Evolutionary conservation across 495 filamentous ascomycete species (phyloP).

Genomic region (Coniosporium apollinis): DNA sequence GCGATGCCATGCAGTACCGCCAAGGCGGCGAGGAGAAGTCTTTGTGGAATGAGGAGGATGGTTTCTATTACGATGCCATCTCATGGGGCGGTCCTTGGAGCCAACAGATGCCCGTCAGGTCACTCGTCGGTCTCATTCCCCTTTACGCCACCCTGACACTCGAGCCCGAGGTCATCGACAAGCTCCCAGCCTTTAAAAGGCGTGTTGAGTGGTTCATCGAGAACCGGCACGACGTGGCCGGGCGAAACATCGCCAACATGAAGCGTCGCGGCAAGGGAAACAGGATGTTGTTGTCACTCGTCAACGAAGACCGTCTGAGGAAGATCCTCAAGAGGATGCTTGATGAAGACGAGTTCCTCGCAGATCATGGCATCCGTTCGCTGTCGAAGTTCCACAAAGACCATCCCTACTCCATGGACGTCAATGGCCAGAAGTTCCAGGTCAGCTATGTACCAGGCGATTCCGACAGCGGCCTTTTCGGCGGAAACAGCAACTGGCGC

Average conservation of each 20-base stretch:
- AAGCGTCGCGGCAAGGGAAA: slow-evolving; percentile 74
- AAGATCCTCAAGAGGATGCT: slow-evolving; percentile 84
- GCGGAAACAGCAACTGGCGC: slow-evolving; percentile 96
- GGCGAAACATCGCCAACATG: slow-evolving; percentile 87
- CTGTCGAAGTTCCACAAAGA: slow-evolving; percentile 87
- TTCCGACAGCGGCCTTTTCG: slow-evolving; percentile 84
- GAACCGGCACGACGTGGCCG: slow-evolving; percentile 66
- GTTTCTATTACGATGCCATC: slow-evolving; percentile 96
- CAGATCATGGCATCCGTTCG: slow-evolving; percentile 78
- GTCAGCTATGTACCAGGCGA: slow-evolving; percentile 87
- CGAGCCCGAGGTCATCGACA: slow-evolving; percentile 83
- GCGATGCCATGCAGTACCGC: slow-evolving; percentile 90
- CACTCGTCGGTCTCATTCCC: slow-evolving; percentile 83
- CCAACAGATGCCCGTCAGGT: slow-evolving; percentile 79
- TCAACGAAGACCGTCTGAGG: slow-evolving; percentile 72
- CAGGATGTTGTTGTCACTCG: slow-evolving; percentile 67
- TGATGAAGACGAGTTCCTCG: slow-evolving; percentile 84
- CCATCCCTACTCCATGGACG: slow-evolving; percentile 85
- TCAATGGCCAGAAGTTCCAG: slow-evolving; percentile 77
- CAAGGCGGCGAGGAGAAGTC: slow-evolving; percentile 63
- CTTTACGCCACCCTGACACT: slow-evolving; percentile 82
- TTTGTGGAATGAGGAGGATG: slow-evolving; percentile 87
- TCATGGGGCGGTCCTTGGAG: slow-evolving; percentile 86
- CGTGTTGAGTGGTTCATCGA: slow-evolving; percentile 85
- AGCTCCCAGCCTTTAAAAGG: slow-evolving; percentile 85